Evolutionary conservation across 176 grass and related monocot genomes (phyloP), one percentile per base, ranked within the genome.

Genomic region (Metroxylon sagu): DNA sequence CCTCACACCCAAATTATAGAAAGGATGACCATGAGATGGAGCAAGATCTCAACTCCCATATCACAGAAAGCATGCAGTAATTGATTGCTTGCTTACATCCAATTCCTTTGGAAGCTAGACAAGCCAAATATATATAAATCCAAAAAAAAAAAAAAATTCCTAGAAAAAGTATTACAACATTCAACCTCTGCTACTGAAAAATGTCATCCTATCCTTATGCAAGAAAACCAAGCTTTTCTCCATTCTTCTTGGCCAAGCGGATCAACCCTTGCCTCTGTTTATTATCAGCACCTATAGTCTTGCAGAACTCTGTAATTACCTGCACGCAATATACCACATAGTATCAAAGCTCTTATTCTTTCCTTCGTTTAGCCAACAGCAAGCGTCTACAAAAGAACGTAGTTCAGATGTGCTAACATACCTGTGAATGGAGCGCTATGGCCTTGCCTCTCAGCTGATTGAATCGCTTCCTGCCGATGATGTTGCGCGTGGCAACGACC

Each of bases 291-390:
- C 93, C 93, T 17, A 98, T 83, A 29, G 87, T 88, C 76, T 83
- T 92, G 81, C 87, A 98, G 85, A 98, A 89, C 84, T 92, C 93
- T 12, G 73, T 92, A 74, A 98, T 98, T 49, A 98, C 81, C 93
- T 97, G 78, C 18, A 25, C 16, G 2, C n/a, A 16, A 49, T 25
- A 43, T 14, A 14, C 35, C 35, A 43, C 35, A 43, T 43, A 43
- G 8, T 10, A 43, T 43, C 7, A 18, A 4, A 64, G 18, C 16
- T 18, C 25, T 60, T 16, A 6, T n/a, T 60, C 35, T 43, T 43
- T 10, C 35, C 35, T 43, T 14, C 10, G 12, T 43, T 12, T 10
- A 43, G 5, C 35, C 35, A 43, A 43, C 35, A 12, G 8, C 35
- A 43, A 12, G 12, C 35, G 3, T 39, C 35, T 39, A 1, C 12